phyloP scores from a whole-genome alignment of 2,329 filamentous ascomycete genomes.

The Epicoccum nigrum region DNA sequence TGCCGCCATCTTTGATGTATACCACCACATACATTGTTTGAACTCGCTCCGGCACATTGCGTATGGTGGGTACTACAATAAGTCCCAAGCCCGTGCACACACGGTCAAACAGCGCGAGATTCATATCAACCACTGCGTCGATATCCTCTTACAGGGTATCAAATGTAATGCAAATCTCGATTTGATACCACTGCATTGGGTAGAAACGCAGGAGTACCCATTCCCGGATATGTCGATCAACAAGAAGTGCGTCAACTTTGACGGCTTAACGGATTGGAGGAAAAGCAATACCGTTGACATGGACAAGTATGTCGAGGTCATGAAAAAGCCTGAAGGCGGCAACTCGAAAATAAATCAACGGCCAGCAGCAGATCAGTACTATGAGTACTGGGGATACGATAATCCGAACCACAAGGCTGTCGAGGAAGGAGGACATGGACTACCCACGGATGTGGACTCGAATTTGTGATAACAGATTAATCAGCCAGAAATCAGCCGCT shows the following conservation, averaged over 20 bases:
- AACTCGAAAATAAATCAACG: slow-evolving; percentile 21
- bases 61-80: slow-evolving; percentile 20
- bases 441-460: slow-evolving; percentile 17
- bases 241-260: slow-evolving; percentile 23
- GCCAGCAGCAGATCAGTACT: slow-evolving; percentile 24
- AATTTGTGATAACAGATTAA: no score
- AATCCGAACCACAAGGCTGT: slow-evolving; percentile 24
- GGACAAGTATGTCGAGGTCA: slow-evolving; percentile 25
- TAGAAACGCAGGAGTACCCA: slow-evolving; percentile 16
- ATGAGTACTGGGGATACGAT: slow-evolving; percentile 25
- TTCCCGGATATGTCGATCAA: slow-evolving; percentile 22
- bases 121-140: slow-evolving; percentile 22
- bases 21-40: slow-evolving; percentile 24
- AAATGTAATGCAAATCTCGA: slow-evolving; percentile 21
- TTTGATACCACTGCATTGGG: slow-evolving; percentile 22
- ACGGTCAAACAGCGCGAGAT: slow-evolving; percentile 19
- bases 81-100: slow-evolving; percentile 10
- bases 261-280: slow-evolving; percentile 23
- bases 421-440: slow-evolving; percentile 16
- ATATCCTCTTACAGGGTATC: slow-evolving; percentile 19
- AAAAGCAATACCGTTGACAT: slow-evolving; percentile 23
- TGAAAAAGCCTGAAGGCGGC: slow-evolving; percentile 16
- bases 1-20: slow-evolving; percentile 20
- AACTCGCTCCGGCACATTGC: slow-evolving; percentile 19
- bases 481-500: no score